Conservation (phyloP, 2,329 filamentous ascomycete genomes). For the Diplodia intermedia region DNA sequence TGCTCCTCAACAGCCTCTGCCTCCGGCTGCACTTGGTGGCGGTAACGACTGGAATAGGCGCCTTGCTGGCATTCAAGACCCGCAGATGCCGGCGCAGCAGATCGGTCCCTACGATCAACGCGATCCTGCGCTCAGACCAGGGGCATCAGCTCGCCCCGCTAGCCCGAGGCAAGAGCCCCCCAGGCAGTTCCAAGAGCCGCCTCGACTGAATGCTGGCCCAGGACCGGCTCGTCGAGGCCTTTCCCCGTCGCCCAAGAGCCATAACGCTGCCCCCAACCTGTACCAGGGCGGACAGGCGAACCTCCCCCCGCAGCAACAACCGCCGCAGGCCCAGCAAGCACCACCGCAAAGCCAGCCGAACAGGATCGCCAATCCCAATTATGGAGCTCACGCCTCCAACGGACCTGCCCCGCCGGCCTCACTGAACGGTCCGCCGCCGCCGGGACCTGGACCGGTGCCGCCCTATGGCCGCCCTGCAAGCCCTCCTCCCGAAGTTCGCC, state of each 20-base stretch:
- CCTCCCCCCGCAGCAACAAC: conserved; percentile 37
- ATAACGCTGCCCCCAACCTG: conserved; percentile 59
- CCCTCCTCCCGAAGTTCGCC: conserved; percentile 82
- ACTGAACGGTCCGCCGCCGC: conserved; percentile 51
- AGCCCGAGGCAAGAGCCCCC: conserved; percentile 78
- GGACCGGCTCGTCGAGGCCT: conserved; percentile 57
- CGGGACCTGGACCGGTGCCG: conserved; percentile 64
- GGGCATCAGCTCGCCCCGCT: conserved; percentile 67
- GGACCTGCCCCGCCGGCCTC: conserved; percentile 62
- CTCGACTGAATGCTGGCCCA: conserved; percentile 60
- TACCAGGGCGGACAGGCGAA: conserved; percentile 51
- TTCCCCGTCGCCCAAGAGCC: conserved; percentile 66
- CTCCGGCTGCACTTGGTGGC: conserved; percentile 54
- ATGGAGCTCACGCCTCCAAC: conserved; percentile 51
- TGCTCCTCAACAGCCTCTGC: conserved; percentile 69
- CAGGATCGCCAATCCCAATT: conserved; percentile 56
- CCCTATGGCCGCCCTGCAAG: conserved; percentile 78
- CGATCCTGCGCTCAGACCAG: conserved; percentile 71
- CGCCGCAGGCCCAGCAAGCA: conserved; percentile 48
- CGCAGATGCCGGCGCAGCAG: conserved; percentile 69
- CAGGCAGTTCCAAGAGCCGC: conserved; percentile 71
- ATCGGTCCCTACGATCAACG: conserved; percentile 83
- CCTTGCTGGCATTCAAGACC: conserved; percentile 77
- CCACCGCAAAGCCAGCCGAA: conserved; percentile 57
- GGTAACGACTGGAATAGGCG: conserved; percentile 68